These are phyloP conservation scores for Irpex lacteus DNA, from an alignment of 1,284 basidiomycete genomes.

Conservation along the genomic window DNA sequence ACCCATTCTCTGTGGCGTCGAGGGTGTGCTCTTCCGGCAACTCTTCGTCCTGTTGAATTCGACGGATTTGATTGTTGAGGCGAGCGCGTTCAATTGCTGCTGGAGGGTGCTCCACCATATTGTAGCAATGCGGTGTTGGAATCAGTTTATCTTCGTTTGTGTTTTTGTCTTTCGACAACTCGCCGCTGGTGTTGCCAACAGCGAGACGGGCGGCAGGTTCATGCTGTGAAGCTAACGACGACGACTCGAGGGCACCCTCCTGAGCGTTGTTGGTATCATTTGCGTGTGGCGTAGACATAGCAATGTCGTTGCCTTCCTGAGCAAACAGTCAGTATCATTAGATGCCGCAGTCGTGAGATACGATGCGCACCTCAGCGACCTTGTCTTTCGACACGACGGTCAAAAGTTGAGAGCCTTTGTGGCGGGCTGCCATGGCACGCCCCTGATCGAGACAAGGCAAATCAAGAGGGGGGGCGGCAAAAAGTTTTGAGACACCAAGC, in stretches of 20 bases:
- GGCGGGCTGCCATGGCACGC: too few species aligned
- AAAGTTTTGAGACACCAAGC: too few species aligned
- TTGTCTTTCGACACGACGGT: too few species aligned
- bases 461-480: too few species aligned
- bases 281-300: not conserved
- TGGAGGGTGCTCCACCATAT: conserved; percentile 8
- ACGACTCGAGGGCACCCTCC: not conserved
- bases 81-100: not conserved
- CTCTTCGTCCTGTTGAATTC: not conserved
- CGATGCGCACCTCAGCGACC: too few species aligned
- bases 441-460: not conserved
- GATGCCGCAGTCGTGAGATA: not conserved
- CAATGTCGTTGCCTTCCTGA: not conserved
- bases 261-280: not conserved
- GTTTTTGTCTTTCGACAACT: not conserved
- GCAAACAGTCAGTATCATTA: not conserved
- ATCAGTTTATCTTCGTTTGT: not conserved
- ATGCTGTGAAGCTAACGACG: not conserved
- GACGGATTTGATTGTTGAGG: conserved; percentile 3
- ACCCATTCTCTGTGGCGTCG: not conserved
- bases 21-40: not conserved
- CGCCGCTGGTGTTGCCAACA: not conserved
- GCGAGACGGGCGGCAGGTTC: not conserved
- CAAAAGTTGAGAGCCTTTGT: too few species aligned
- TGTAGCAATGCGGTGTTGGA: conserved; percentile 9